Evolutionary conservation across 2,329 filamentous ascomycete species (phyloP).

Genomic region (Ramichloridium luteum): DNA sequence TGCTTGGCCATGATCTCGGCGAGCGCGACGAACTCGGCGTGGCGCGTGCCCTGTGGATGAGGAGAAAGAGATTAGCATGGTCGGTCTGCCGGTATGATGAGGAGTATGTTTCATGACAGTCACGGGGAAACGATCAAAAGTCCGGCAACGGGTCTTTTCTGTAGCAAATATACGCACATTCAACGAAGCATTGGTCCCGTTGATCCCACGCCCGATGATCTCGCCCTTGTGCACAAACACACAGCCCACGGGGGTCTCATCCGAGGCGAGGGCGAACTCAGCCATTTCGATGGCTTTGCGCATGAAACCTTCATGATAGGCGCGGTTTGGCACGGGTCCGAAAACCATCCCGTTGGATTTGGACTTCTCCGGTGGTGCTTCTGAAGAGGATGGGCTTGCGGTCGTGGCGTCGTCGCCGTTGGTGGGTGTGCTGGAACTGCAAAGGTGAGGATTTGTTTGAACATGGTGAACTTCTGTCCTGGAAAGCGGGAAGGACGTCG

Average conservation of each 20-base stretch:
- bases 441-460: background rate
- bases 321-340: conserved; percentile 27
- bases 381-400: background rate
- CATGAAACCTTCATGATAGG: conserved; percentile 57
- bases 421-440: conserved; percentile 1
- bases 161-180: conserved; percentile 37
- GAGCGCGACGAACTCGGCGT: conserved; percentile 90
- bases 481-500: too few relatives aligned
- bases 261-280: conserved; percentile 66
- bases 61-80: conserved; percentile 1
- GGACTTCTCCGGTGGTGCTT: too few relatives aligned
- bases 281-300: conserved; percentile 80
- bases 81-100: conserved; percentile 4
- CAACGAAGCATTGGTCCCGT: conserved; percentile 84
- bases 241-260: conserved; percentile 94
- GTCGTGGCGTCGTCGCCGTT: too few relatives aligned
- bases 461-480: too few relatives aligned
- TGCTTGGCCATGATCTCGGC: conserved; percentile 52
- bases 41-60: conserved; percentile 60
- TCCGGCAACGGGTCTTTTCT: too few relatives aligned
- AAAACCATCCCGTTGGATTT: conserved; percentile 25
- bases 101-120: conserved; percentile 1
- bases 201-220: conserved; percentile 85
- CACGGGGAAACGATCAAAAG: too few relatives aligned
- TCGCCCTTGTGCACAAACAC: conserved; percentile 71